These are phyloP conservation scores for Pinus albicaulis DNA, from an alignment of 75 land plant genomes.

Conservation along the genomic window DNA sequence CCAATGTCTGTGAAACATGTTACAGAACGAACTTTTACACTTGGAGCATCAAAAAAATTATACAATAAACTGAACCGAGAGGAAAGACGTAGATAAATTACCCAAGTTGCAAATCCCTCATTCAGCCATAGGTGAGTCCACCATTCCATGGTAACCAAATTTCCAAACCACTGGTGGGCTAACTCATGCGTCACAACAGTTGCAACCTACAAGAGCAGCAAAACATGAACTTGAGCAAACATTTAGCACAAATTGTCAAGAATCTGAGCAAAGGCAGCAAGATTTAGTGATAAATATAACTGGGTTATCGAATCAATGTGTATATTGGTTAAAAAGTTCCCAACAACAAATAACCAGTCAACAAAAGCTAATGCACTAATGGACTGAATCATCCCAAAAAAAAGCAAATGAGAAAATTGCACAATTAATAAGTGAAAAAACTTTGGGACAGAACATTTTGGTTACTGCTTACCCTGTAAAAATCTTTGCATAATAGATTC, in stretches of 20 bases:
- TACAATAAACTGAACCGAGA: not conserved
- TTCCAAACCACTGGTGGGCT: conserved; percentile 99
- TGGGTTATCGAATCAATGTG: not conserved
- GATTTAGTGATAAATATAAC: not conserved
- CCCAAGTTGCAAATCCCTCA: conserved; percentile 99
- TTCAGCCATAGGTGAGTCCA: conserved; percentile 99
- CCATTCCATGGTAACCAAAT: conserved; percentile 99
- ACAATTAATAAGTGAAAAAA: too few species aligned
- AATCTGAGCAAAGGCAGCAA: not conserved
- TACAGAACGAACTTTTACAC: not conserved
- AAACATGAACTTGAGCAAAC: not conserved
- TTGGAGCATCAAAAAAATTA: not conserved
- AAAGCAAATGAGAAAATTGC: not conserved
- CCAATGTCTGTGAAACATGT: not conserved
- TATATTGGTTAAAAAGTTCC: not conserved
- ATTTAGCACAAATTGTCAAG: not conserved
- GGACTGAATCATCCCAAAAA: not conserved
- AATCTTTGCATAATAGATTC: not conserved
- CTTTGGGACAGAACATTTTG: too few species aligned
- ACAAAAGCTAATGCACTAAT: not conserved
- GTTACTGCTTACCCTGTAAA: too few species aligned
- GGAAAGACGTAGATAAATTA: conserved; percentile 15
- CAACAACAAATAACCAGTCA: not conserved
- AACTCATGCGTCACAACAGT: conserved; percentile 95
- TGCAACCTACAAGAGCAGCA: conserved; percentile 61